Conservation (phyloP, 2,329 filamentous ascomycete species). For the Shiraia sp. region DNA sequence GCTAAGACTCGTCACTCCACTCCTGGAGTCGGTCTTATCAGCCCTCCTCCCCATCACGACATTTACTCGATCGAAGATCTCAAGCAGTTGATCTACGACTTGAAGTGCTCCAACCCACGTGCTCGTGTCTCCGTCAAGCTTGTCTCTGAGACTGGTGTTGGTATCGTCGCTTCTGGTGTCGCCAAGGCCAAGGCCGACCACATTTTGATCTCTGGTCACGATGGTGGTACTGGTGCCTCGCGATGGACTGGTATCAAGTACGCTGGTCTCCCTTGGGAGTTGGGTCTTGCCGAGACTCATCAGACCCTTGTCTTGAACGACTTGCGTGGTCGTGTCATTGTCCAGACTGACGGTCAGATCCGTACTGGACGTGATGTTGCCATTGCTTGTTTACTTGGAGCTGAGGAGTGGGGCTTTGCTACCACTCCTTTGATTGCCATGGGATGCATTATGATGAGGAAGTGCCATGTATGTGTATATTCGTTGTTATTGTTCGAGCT, state of each 20-base stretch:
- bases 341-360: slow-evolving; percentile 94
- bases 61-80: slow-evolving; percentile 98
- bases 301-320: slow-evolving; percentile 96
- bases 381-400: slow-evolving; percentile 90
- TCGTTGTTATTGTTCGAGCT: not conserved
- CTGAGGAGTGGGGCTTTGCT: slow-evolving; percentile 98
- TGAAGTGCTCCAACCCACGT: slow-evolving; percentile 94
- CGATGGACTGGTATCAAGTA: slow-evolving; percentile 99
- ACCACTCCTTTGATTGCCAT: slow-evolving; percentile 94
- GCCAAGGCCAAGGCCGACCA: slow-evolving; percentile 97
- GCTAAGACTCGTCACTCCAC: slow-evolving; percentile 94
- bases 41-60: slow-evolving; percentile 93
- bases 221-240: slow-evolving; percentile 94
- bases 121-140: slow-evolving; percentile 95
- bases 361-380: slow-evolving; percentile 91
- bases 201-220: slow-evolving; percentile 94
- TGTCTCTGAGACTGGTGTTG: slow-evolving; percentile 94
- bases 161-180: slow-evolving; percentile 95
- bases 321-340: slow-evolving; percentile 89
- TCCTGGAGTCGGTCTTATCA: slow-evolving; percentile 93
- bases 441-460: slow-evolving; percentile 95
- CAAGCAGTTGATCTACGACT: slow-evolving; percentile 96
- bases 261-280: slow-evolving; percentile 92
- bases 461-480: slow-evolving; percentile 52
- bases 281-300: slow-evolving; percentile 95